Percentiles rank a stretch among this genome's conserved stretches.
Conservation (phyloP, 306 rosid species). For the Mimosa pudica region DNA sequence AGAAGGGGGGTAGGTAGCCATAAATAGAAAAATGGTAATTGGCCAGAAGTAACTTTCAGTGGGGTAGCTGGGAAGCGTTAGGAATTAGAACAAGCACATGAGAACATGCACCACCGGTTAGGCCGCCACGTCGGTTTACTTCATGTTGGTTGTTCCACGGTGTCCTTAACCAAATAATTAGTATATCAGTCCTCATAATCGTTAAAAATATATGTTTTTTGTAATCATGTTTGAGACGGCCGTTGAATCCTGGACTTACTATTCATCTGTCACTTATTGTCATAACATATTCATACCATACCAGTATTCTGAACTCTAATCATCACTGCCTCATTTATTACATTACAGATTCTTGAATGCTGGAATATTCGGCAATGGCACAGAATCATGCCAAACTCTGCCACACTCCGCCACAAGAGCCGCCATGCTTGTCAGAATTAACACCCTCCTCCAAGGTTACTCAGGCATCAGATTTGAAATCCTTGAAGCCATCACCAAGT, state of each 20-base stretch:
- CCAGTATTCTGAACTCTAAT: not conserved
- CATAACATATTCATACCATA: not conserved
- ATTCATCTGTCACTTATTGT: too few species aligned
- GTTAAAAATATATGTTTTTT: not conserved
- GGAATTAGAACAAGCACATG: not conserved
- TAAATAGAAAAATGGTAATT: too few species aligned
- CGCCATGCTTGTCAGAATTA: constrained; percentile 81
- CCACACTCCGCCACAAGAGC: constrained; percentile 76
- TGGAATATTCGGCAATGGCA: constrained; percentile 77
- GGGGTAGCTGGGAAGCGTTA: not conserved
- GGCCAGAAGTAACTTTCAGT: not conserved
- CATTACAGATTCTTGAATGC: constrained; percentile 74
- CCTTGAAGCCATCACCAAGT: constrained; percentile 72
- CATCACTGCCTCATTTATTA: not conserved
- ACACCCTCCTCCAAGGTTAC: constrained; percentile 96
- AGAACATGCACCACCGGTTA: not conserved
- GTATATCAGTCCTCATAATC: too few species aligned
- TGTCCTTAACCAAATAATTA: too few species aligned
- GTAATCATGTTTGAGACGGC: not conserved
- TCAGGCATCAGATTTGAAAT: constrained; percentile 91
- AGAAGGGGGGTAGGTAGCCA: not conserved
- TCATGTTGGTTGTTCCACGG: not conserved
- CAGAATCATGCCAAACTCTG: constrained; percentile 61
- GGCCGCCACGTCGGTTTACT: not conserved
- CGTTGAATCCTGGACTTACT: not conserved